These are phyloP conservation scores for Oryza glaberrima DNA, from an alignment of 176 grass and related monocot species.

Conservation along the genomic window DNA sequence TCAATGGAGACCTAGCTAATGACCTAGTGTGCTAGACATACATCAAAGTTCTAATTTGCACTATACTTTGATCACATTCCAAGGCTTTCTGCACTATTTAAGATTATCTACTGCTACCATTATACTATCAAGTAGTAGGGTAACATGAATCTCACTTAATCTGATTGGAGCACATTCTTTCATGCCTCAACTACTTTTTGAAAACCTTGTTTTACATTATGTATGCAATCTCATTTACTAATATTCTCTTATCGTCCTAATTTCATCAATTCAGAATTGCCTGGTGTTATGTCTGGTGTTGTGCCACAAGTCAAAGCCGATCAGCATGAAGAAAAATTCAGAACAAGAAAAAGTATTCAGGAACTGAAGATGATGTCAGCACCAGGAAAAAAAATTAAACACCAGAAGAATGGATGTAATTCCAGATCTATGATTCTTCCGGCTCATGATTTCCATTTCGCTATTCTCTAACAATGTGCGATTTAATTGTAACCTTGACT, in stretches of 20 bases:
- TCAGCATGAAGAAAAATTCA: not conserved
- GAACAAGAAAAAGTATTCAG: not conserved
- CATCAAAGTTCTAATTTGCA: not conserved
- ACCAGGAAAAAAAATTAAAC: not conserved
- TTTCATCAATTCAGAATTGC: not conserved
- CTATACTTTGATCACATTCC: not conserved
- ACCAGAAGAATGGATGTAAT: not conserved
- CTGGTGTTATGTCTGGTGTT: not conserved
- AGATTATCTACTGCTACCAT: not conserved
- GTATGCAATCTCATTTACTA: not conserved
- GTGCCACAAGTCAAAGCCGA: not conserved
- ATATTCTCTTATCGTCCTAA: not conserved
- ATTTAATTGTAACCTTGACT: not conserved
- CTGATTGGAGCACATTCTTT: slow-evolving; percentile 5
- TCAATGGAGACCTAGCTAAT: not conserved
- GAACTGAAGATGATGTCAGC: not conserved
- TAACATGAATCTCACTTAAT: not conserved
- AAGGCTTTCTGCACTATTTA: not conserved
- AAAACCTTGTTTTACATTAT: not conserved
- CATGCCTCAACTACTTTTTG: not conserved
- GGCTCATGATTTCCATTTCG: not conserved
- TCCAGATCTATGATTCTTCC: not conserved
- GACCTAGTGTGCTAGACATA: not conserved
- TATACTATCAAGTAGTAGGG: not conserved
- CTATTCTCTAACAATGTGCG: not conserved